Evolutionary conservation across 208 protist genomes (phyloP).

Genomic region (Phytomonas francai): DNA sequence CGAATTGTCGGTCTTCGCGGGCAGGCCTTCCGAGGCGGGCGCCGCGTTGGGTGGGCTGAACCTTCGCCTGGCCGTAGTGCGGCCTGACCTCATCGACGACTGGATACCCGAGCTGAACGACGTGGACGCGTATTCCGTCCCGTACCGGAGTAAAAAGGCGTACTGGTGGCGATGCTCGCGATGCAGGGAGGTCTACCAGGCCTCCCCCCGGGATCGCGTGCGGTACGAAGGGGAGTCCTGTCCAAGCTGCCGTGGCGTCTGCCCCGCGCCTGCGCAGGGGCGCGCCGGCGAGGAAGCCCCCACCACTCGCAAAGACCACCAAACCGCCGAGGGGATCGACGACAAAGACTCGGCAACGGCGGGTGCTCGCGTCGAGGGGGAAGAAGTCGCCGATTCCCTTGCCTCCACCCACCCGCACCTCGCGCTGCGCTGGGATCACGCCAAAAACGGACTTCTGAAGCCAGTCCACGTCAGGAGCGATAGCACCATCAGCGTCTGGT

Average conservation of each 20-base stretch:
- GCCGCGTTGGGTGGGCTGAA: background rate
- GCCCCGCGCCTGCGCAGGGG: background rate
- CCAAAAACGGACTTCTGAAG: constrained; percentile 38
- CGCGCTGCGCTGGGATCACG: constrained; percentile 36
- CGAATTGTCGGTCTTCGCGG: no score
- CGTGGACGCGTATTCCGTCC: constrained; percentile 39
- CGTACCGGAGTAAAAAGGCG: constrained; percentile 15
- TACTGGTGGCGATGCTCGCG: constrained; percentile 51
- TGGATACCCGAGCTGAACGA: constrained; percentile 82
- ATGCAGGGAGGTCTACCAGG: constrained; percentile 43
- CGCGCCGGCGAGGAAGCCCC: background rate
- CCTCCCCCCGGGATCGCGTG: constrained; percentile 44
- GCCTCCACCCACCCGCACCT: constrained; percentile 35
- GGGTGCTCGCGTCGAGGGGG: background rate
- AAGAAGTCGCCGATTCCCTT: constrained; percentile 16
- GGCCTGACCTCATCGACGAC: constrained; percentile 68
- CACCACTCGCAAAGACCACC: background rate
- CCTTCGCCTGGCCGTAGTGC: constrained; percentile 48
- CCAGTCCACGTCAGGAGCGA: constrained; percentile 35
- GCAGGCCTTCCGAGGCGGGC: no score
- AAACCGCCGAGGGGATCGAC: no score
- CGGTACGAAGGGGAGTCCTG: constrained; percentile 25
- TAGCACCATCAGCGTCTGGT: constrained; percentile 59
- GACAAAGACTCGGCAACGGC: no score
- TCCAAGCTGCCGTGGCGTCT: constrained; percentile 28